These are phyloP conservation scores for Lichina pygmaea DNA, from an alignment of 495 filamentous ascomycete species.

Conservation along the genomic window DNA sequence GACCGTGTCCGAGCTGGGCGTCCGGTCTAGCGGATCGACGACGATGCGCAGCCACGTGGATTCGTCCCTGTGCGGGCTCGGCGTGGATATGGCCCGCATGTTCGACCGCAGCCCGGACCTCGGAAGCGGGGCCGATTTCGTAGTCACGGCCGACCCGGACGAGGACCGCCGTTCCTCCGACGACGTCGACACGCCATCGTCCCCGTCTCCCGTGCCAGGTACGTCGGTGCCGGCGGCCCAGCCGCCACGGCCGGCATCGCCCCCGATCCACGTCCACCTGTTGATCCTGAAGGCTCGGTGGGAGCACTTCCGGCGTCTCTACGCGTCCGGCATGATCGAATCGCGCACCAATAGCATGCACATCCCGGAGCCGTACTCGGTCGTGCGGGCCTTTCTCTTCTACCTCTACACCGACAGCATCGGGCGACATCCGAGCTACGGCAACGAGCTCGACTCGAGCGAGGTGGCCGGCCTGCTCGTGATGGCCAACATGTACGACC, in stretches of 20 bases:
- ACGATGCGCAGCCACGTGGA: constrained; percentile 18
- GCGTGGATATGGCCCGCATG: constrained; percentile 53
- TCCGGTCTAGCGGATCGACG: constrained; percentile 17
- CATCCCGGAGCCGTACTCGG: constrained; percentile 83
- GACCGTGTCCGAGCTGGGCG: constrained; percentile 27
- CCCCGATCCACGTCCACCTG: constrained; percentile 79
- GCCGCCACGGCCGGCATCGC: constrained; percentile 32
- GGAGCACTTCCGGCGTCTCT: constrained; percentile 85
- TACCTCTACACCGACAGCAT: constrained; percentile 95
- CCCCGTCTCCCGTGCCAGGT: constrained; percentile 6
- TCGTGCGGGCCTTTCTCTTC: constrained; percentile 82
- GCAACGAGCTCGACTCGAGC: constrained; percentile 28
- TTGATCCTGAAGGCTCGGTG: constrained; percentile 83
- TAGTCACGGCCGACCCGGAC: constrained; percentile 50
- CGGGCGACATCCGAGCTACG: constrained; percentile 31
- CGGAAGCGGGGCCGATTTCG: constrained; percentile 62
- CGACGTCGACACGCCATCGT: constrained; percentile 22
- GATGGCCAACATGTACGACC: constrained; percentile 93
- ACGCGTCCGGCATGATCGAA: constrained; percentile 81
- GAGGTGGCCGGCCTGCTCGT: constrained; percentile 91
- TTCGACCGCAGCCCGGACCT: constrained; percentile 59
- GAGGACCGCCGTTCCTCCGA: constrained; percentile 24
- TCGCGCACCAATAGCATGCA: constrained; percentile 94
- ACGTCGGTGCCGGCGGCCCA: constrained; percentile 10
- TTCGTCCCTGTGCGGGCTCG: constrained; percentile 33